phyloP scores from a whole-genome alignment of 306 rosid genomes.

The Fagus crenata region DNA sequence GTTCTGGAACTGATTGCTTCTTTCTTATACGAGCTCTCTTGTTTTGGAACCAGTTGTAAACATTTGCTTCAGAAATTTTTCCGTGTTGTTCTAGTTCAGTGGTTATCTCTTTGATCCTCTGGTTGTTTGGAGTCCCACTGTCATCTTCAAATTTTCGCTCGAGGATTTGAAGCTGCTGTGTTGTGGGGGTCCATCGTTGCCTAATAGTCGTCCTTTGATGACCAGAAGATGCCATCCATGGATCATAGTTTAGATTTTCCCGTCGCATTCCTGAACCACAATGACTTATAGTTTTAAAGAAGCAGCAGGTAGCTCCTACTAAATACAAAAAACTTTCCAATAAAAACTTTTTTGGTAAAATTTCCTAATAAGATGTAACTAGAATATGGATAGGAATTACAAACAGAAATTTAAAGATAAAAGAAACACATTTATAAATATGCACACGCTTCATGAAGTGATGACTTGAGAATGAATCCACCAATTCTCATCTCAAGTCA shows the following conservation, averaged over 20 bases:
- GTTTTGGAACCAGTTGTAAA: slow-evolving; percentile 86
- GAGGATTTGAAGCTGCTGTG: slow-evolving; percentile 69
- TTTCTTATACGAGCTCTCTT: slow-evolving; percentile 81
- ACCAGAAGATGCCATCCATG: slow-evolving; percentile 58
- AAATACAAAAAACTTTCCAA: too few relatives aligned
- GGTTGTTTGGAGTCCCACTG: slow-evolving; percentile 67
- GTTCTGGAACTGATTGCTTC: slow-evolving; percentile 43
- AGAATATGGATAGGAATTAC: too few relatives aligned
- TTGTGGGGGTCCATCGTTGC: slow-evolving; percentile 78
- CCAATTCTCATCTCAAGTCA: too few relatives aligned
- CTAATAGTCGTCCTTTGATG: slow-evolving; percentile 63
- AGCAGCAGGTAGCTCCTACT: background rate
- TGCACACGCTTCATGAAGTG: too few relatives aligned
- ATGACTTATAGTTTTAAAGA: background rate
- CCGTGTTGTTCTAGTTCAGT: slow-evolving; percentile 63
- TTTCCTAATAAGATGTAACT: too few relatives aligned
- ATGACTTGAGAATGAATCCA: too few relatives aligned
- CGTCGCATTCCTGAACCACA: slow-evolving; percentile 49
- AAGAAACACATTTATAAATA: too few relatives aligned
- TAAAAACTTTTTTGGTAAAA: too few relatives aligned
- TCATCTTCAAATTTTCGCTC: slow-evolving; percentile 69
- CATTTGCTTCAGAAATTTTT: slow-evolving; percentile 76
- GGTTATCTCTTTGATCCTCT: slow-evolving; percentile 69
- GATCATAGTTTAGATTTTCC: slow-evolving; percentile 65
- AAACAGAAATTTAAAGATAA: too few relatives aligned